These are phyloP conservation scores for Spatholobus suberectus DNA, from an alignment of 306 rosid genomes.

Conservation along the genomic window DNA sequence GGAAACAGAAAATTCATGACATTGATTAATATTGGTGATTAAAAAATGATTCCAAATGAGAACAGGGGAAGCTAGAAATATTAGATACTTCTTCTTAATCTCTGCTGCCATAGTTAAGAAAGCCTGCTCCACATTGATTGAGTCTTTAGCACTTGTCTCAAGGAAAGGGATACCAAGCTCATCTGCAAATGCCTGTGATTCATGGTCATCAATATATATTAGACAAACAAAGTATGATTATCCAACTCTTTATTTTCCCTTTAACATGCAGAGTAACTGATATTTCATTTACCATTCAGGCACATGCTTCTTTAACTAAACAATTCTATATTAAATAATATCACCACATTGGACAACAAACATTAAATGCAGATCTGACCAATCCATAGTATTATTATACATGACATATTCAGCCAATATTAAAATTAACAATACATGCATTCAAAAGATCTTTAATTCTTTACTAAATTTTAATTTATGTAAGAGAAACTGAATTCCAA, in stretches of 20 bases:
- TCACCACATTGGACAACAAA: background rate
- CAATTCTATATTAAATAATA: background rate
- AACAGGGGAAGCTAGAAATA: constrained; percentile 43
- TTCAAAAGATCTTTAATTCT: background rate
- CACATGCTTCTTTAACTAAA: constrained; percentile 3
- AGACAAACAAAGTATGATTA: background rate
- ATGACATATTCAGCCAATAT: constrained; percentile 5
- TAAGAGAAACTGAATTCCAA: background rate
- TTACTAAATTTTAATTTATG: background rate
- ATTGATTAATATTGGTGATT: background rate
- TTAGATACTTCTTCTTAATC: constrained; percentile 87
- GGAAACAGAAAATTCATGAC: constrained; percentile 1
- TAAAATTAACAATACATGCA: background rate
- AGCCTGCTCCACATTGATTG: constrained; percentile 97
- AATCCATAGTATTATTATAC: background rate
- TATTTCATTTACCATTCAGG: background rate
- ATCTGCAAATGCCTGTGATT: constrained; percentile 88
- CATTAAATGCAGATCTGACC: background rate
- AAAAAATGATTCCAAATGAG: constrained; percentile 5
- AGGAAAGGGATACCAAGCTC: constrained; percentile 96
- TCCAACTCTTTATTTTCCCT: background rate
- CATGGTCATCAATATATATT: constrained; percentile 21
- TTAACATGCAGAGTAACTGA: background rate
- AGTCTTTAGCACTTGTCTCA: constrained; percentile 98
- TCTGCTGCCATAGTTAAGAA: constrained; percentile 94